Conservation (phyloP, 2,329 filamentous ascomycete species). For the Colletotrichum melonis region DNA sequence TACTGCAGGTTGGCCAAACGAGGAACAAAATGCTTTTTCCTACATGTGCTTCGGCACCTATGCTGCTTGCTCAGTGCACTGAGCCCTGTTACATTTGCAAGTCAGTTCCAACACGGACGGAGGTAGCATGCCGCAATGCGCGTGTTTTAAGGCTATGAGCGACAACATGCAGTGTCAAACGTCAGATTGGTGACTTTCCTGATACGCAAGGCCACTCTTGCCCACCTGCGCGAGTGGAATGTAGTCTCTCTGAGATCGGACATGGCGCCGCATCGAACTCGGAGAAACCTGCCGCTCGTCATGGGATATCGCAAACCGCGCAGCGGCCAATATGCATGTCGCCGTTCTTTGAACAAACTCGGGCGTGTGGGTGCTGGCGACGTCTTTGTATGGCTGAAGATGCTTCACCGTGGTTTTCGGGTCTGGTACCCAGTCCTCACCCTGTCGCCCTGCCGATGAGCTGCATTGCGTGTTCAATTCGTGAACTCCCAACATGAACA, state of each 20-base stretch:
- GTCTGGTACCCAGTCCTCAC: neutral
- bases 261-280: slow-evolving; percentile 7
- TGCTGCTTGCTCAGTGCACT: neutral
- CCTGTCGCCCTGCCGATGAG: neutral
- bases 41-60: neutral
- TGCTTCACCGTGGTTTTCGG: slow-evolving; percentile 23
- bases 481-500: neutral
- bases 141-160: slow-evolving; percentile 2
- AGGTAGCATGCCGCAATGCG: neutral
- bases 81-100: slow-evolving; percentile 7
- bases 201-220: neutral
- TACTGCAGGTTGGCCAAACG: neutral
- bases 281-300: slow-evolving; percentile 4
- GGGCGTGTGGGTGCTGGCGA: slow-evolving; percentile 1
- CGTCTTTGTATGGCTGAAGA: neutral
- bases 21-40: neutral
- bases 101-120: slow-evolving; percentile 12
- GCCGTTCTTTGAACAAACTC: neutral
- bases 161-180: slow-evolving; percentile 1
- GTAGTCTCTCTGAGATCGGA: slow-evolving; percentile 7
- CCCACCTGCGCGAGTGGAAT: neutral
- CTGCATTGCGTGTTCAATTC: slow-evolving; percentile 9
- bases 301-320: slow-evolving; percentile 8
- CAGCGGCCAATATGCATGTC: neutral
- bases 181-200: slow-evolving; percentile 1